phyloP scores from a whole-genome alignment of 1,284 basidiomycete genomes.

The Cryptococcus sp. region DNA sequence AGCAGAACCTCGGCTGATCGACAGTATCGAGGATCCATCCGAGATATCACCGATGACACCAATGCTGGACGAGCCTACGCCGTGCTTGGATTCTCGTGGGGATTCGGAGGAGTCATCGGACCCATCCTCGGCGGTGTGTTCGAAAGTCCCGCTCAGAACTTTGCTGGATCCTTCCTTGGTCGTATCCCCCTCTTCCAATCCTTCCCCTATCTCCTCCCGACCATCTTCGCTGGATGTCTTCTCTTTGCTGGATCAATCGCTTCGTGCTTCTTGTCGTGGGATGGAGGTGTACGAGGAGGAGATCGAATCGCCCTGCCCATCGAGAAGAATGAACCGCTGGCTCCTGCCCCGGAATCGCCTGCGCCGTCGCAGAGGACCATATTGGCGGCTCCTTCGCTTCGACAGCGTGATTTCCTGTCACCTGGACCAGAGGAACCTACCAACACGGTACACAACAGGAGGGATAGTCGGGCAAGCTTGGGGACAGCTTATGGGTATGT shows the following conservation, averaged over 20 bases:
- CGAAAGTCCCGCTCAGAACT: conserved; percentile 78
- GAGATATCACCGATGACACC: conserved; percentile 68
- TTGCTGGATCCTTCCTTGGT: conserved; percentile 63
- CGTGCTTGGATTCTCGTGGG: conserved; percentile 92
- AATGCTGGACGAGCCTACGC: conserved; percentile 94
- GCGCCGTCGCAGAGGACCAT: conserved; percentile 22
- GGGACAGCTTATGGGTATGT: conserved; percentile 41
- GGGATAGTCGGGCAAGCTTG: conserved; percentile 40
- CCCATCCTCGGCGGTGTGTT: conserved; percentile 76
- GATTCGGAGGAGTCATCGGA: conserved; percentile 67
- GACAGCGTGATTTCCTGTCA: conserved; percentile 15
- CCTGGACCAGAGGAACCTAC: conserved; percentile 12
- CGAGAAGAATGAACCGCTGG: conserved; percentile 58
- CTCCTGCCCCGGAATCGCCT: conserved; percentile 16
- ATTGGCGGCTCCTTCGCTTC: conserved; percentile 18
- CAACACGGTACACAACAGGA: conserved; percentile 17
- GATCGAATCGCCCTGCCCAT: conserved; percentile 65
- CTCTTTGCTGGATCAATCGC: conserved; percentile 71
- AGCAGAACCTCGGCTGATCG: no score
- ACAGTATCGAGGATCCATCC: conserved; percentile 66
- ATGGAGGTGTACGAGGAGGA: conserved; percentile 81
- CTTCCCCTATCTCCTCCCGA: conserved; percentile 90
- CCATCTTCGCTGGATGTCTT: conserved; percentile 69
- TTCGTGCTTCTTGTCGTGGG: conserved; percentile 79
- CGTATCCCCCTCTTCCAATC: conserved; percentile 62